Evolutionary conservation across 768 basidiomycete genomes (phyloP), one percentile per base, ranked within the genome.

Genomic region (Suillus clintonianus): DNA sequence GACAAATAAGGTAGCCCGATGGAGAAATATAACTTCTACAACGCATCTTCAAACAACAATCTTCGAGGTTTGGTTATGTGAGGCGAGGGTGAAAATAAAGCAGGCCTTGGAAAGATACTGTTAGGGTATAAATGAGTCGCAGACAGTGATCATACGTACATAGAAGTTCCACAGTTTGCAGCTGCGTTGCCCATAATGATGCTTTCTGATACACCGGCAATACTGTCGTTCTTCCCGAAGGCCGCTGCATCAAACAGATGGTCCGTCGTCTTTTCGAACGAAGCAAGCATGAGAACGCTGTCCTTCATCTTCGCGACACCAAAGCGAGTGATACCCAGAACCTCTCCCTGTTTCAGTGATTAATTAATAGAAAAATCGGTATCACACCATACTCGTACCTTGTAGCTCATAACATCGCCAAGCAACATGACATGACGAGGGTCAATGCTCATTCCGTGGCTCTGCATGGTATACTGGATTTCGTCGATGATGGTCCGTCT

Each of bases 281-380:
- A 97, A 11, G 97, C 97, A 70, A 99, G 82, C 97, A 99, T 99
- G 70, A 99, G 86, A 1, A 98, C 96, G 71, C 94, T 95, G 77
- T 99, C 97, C 77, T 99, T 99, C 95, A 99, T 99, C 81, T 98
- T 98, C 9, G 96, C 94, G 30, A 99, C 97, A 72, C 97, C 97
- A 77, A 99, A 99, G 36, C 97, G 92, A 8, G 97, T 99, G 76
- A 99, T 99, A 51, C 97, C 97, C 59, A 99, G 80, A 1, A 99
- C 95, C 74, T 99, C 97, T 48, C 97, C 97, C 93, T 96, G 73
- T 1, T 45, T 1, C 3, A 15, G n/a, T 13, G 0, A 15, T 50
- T 1, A 39, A n/a, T 32, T 41, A 57, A 24, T 19, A 50, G n/a
- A 14, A 37, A 41, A 53, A 53, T 24, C 17, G 30, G 32, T 5